A percentile compares a stretch with the other conserved stretches of the same genome.
phyloP scores from a whole-genome alignment of 345 rosid species.

The Acer negundo region DNA sequence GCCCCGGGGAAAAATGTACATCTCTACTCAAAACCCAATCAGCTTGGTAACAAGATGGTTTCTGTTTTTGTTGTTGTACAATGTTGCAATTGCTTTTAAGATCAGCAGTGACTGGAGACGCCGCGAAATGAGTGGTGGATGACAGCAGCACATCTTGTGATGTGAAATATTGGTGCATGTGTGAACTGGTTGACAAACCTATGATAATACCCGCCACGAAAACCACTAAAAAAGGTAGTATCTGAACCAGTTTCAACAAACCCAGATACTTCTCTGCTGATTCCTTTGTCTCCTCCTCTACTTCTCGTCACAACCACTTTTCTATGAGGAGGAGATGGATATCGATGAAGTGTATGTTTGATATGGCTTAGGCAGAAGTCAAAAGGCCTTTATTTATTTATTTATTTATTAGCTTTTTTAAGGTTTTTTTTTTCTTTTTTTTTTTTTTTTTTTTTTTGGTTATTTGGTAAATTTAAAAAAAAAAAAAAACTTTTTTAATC shows the following conservation, averaged over 20 bases:
- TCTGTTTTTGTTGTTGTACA: neutral
- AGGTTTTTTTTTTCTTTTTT: too few relatives aligned
- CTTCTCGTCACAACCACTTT: constrained; percentile 5
- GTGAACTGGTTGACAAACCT: constrained; percentile 72
- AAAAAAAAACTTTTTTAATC: too few relatives aligned
- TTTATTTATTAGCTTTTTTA: too few relatives aligned
- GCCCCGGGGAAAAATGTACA: too few relatives aligned
- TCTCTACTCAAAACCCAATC: constrained; percentile 51
- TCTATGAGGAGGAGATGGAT: too few relatives aligned
- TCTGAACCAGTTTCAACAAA: constrained; percentile 65
- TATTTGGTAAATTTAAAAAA: too few relatives aligned
- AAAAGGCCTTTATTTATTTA: too few relatives aligned
- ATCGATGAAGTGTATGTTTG: too few relatives aligned
- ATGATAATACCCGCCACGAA: constrained; percentile 81
- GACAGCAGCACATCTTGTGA: constrained; percentile 50
- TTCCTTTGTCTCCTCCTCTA: constrained; percentile 47
- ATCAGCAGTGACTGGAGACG: constrained; percentile 19
- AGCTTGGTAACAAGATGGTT: constrained; percentile 33
- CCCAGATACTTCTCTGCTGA: constrained; percentile 54
- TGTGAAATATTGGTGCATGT: constrained; percentile 58
- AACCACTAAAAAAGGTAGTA: constrained; percentile 69
- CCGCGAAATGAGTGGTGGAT: constrained; percentile 30
- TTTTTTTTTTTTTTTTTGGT: too few relatives aligned
- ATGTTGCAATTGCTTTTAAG: neutral
- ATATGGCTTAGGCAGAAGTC: too few relatives aligned